These are phyloP conservation scores for Lojkania enalia DNA, from an alignment of 2,329 filamentous ascomycete species.

Conservation along the genomic window DNA sequence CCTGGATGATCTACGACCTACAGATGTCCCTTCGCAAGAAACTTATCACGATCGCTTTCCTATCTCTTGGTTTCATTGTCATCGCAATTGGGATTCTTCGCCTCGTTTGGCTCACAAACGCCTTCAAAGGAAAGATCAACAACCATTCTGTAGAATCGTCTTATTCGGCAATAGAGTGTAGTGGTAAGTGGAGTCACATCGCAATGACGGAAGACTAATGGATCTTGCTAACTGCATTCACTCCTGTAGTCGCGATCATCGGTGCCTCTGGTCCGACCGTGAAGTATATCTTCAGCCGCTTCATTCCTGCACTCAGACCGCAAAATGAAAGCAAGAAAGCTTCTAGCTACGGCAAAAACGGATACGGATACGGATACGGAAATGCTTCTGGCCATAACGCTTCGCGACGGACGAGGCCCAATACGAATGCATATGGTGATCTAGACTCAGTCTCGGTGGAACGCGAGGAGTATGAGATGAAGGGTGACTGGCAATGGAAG, in stretches of 20 bases:
- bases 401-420: slow-evolving; percentile 8
- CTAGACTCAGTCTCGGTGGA: slow-evolving; percentile 12
- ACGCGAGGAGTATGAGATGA: slow-evolving; percentile 22
- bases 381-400: not conserved
- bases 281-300: slow-evolving; percentile 19
- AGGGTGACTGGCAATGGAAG: slow-evolving; percentile 20
- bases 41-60: slow-evolving; percentile 21
- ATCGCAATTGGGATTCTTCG: slow-evolving; percentile 23
- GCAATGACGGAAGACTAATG: not conserved
- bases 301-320: slow-evolving; percentile 19
- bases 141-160: slow-evolving; percentile 20
- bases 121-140: slow-evolving; percentile 18
- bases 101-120: slow-evolving; percentile 21
- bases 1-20: slow-evolving; percentile 29
- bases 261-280: slow-evolving; percentile 19
- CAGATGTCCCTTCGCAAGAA: slow-evolving; percentile 23
- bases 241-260: slow-evolving; percentile 17
- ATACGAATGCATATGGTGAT: slow-evolving; percentile 18
- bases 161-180: slow-evolving; percentile 21
- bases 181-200: not conserved
- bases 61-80: slow-evolving; percentile 23
- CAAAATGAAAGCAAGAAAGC: slow-evolving; percentile 13
- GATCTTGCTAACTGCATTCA: too few relatives aligned
- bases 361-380: slow-evolving; percentile 9
- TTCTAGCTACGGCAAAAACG: slow-evolving; percentile 7